Base-by-base conservation (phyloP, 2,329 filamentous ascomycete genomes). In the Xylaria sp. region DNA sequence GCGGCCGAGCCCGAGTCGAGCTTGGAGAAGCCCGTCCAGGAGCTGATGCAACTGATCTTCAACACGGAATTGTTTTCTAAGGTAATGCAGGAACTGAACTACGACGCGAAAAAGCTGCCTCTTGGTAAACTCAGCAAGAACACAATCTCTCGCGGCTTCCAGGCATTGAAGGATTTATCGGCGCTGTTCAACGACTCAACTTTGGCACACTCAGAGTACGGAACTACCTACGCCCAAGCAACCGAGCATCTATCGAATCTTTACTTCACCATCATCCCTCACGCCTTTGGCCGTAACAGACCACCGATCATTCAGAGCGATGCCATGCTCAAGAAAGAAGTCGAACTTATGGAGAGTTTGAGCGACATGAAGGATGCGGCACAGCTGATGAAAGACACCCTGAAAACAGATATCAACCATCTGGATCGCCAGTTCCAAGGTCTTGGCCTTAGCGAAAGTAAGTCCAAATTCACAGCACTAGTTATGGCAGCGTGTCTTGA, bases 301-400 rank as follows among this genome's bases (percentile, higher is more conserved):
- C 90, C 91, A 0, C 89, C 89, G 0, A 69, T 92, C 65, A 89
- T 96, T 67, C 71, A 72, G 39, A 76, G 76, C 46, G 70, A 82
- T 18, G 65, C 66, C 1, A 73, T 81, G 65, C 80, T 96, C 67
- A 91, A 92, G 75, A 81, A 76, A 67, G 91, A 96, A 74, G 82
- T 93, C 66, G 88, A 90, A 50, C 80, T 95, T 65, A 82, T 96
- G 0, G 90, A 95, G 68, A 89, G 86, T 62, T 76, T 96, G 70
- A 87, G 86, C 1, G 90, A 94, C 68, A 93, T 96, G 89, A 92
- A 92, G 74, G 87, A 90, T 61, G 87, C 90, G 1, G 83, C 85
- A 19, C 82, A 87, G 30, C 88, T 96, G 69, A 87, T 95, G 82
- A 92, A 90, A 73, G 76, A 79, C 3, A 82, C 84, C 50, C 76